Conservation (phyloP, 257 asterid genomes). For the Scutellaria minor region DNA sequence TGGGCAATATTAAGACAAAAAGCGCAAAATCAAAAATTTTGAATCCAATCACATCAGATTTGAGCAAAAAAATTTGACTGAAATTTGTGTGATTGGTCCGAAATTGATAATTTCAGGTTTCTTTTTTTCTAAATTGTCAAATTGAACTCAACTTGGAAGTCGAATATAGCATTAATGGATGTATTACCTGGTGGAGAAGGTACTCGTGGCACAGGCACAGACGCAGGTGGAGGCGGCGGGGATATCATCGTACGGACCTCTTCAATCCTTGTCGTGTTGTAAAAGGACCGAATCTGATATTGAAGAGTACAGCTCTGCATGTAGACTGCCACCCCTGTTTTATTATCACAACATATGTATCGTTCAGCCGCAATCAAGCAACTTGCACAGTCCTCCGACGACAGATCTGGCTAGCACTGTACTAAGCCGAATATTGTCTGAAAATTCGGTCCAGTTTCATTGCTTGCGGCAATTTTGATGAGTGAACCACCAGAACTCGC, state of each 20-base stretch:
- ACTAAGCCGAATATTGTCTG: constrained; percentile 19
- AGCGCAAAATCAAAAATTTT: too few relatives aligned
- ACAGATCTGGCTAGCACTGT: constrained; percentile 35
- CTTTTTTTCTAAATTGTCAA: too few relatives aligned
- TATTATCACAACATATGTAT: neutral
- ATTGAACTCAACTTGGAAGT: too few relatives aligned
- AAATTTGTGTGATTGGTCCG: too few relatives aligned
- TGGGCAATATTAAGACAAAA: too few relatives aligned
- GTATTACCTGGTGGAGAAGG: constrained; percentile 14
- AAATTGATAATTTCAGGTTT: too few relatives aligned
- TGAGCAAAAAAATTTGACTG: too few relatives aligned
- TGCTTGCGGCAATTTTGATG: constrained; percentile 24
- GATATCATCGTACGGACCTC: neutral
- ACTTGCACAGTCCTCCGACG: neutral
- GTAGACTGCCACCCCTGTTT: neutral
- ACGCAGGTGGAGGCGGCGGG: neutral
- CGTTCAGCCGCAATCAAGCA: neutral
- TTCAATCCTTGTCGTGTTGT: constrained; percentile 19
- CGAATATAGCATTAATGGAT: too few relatives aligned
- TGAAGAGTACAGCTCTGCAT: constrained; percentile 23
- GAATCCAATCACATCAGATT: too few relatives aligned
- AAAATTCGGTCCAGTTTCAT: neutral
- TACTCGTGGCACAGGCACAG: neutral
- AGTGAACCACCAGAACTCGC: constrained; percentile 16
- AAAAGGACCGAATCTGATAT: neutral